These are phyloP conservation scores for Epichloe typhina DNA, from an alignment of 2,329 filamentous ascomycete genomes.

Conservation along the genomic window DNA sequence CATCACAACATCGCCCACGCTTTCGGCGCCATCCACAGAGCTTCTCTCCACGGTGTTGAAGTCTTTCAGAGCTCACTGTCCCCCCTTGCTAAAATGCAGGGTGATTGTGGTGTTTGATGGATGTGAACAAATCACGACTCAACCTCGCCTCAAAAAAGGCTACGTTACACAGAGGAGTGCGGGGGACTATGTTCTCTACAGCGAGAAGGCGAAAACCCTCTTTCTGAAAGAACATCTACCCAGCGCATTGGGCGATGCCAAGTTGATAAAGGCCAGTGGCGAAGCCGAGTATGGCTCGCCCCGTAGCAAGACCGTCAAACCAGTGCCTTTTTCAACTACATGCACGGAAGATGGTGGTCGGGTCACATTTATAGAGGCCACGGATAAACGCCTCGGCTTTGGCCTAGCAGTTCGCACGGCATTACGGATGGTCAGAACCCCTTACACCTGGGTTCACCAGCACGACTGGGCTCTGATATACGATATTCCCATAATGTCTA, in stretches of 20 bases:
- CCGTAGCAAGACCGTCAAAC: constrained; percentile 17
- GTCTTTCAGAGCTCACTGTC: constrained; percentile 32
- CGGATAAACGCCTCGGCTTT: constrained; percentile 34
- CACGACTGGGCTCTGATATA: constrained; percentile 40
- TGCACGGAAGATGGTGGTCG: constrained; percentile 17
- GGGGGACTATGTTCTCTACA: constrained; percentile 28
- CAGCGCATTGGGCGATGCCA: background rate
- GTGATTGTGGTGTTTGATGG: constrained; percentile 40
- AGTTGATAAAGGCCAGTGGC: constrained; percentile 10
- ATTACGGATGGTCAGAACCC: constrained; percentile 30
- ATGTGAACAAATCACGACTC: constrained; percentile 31
- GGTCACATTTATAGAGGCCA: constrained; percentile 36
- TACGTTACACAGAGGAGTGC: constrained; percentile 34
- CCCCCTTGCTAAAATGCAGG: constrained; percentile 24
- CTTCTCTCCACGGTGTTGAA: constrained; percentile 32
- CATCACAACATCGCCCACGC: constrained; percentile 42
- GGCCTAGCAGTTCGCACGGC: constrained; percentile 40
- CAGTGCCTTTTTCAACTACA: constrained; percentile 3
- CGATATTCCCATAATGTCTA: constrained; percentile 28
- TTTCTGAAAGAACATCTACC: constrained; percentile 11
- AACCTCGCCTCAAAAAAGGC: constrained; percentile 39
- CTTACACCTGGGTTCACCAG: constrained; percentile 44
- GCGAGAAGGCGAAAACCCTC: constrained; percentile 31
- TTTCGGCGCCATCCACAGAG: constrained; percentile 38
- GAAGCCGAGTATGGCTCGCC: constrained; percentile 36